Base-by-base conservation (phyloP, 805 yeast genomes). In the Lipomyces orientalis region DNA sequence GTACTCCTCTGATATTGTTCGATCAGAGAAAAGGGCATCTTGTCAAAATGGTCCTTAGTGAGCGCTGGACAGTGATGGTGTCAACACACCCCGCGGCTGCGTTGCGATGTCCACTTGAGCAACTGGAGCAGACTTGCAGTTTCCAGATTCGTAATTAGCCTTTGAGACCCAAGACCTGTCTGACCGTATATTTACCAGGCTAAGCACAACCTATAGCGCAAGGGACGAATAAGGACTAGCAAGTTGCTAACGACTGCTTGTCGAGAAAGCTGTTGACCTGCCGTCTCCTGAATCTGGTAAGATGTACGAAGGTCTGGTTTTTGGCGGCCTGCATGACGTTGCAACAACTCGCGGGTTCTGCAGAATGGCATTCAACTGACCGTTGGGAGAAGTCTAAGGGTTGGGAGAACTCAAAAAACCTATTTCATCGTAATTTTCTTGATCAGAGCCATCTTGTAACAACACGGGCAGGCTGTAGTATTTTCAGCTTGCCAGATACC, bases 21-120 rank as follows among this genome's bases (percentile, higher is more conserved):
- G 19, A 70, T 60, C 51, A 65, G 39, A 2, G 68, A 67, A 49
- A 63, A 65, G 43, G 66, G 46, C 72, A 68, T 69, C 19, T 57
- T 67, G 59, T 22, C 62, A 9, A 7, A 19, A 14, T n/a, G 49
- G 49, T 19, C 22, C 22, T 4, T 43, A 6, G 6, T 4, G 9
- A 7, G 49, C 49, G 8, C 49, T 16, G 7, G 49, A n/a, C 49
- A n/a, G 16, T 19, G 49, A 43, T 19, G 22, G n/a, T 19, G 22
- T 16, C 49, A 22, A 3, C 29, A 25, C 49, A 19, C n/a, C 49
- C 4, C n/a, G 8, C 22, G 22, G 49, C 14, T n/a, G 49, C 16
- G 19, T 16, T 43, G 19, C 16, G 22, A 43, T n/a, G n/a, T 7
- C 49, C n/a, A 19, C 29, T n/a, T 19, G 46, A n/a, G 49, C 49